These are phyloP conservation scores for Solanum rostratum DNA, from an alignment of 257 asterid species.

Conservation along the genomic window DNA sequence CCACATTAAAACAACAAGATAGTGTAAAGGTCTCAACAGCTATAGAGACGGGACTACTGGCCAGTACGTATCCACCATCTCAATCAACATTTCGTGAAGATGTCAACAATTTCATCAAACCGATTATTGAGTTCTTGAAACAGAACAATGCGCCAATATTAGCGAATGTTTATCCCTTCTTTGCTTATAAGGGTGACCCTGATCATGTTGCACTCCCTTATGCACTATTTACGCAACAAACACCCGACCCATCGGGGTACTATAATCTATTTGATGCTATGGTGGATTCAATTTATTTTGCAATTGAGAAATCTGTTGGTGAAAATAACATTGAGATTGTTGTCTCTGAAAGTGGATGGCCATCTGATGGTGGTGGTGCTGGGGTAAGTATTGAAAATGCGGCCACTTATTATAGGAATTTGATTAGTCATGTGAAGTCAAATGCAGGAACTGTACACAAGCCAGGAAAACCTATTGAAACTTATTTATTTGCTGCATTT, in stretches of 20 bases:
- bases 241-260: constrained; percentile 6
- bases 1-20: neutral
- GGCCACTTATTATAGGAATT: neutral
- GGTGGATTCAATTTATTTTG: constrained; percentile 21
- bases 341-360: constrained; percentile 39
- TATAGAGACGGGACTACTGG: neutral
- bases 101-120: neutral
- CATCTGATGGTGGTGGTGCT: constrained; percentile 22
- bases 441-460: constrained; percentile 17
- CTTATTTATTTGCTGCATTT: constrained; percentile 47
- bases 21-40: constrained; percentile 23
- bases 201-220: neutral
- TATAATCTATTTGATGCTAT: constrained; percentile 24
- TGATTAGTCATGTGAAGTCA: constrained; percentile 7
- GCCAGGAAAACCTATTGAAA: constrained; percentile 19
- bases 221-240: constrained; percentile 6
- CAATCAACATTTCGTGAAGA: constrained; percentile 4
- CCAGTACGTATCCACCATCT: constrained; percentile 19
- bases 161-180: constrained; percentile 19
- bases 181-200: neutral
- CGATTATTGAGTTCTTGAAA: constrained; percentile 9
- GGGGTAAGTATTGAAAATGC: constrained; percentile 6
- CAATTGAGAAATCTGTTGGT: constrained; percentile 23
- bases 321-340: constrained; percentile 7
- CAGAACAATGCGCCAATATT: constrained; percentile 8